Base-by-base conservation (phyloP, 23 red algal species). In the Cyanidium caldarium region DNA sequence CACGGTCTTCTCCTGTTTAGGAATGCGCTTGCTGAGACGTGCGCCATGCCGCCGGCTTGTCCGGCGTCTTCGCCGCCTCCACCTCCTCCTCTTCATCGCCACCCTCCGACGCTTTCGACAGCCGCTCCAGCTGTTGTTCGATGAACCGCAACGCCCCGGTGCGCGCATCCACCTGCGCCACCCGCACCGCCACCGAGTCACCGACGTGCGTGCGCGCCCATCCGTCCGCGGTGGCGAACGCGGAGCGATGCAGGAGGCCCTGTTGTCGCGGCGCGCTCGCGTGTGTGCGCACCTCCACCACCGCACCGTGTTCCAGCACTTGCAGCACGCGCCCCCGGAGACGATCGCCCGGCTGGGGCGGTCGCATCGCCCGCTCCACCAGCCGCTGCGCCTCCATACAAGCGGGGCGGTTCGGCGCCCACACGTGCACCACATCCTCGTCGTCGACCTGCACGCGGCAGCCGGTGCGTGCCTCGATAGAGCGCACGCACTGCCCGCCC, bases 201-300 rank as follows among this genome's bases (percentile, higher is more conserved):
- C 51, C 51, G 21, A 61, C 51, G n/a, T 61, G 51, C 7, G 31
- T 28, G n/a, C 51, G 7, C 7, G 51, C 7, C 51, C 51, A 61
- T 28, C 31, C 51, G 10, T 10, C 7, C 7, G 51, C 10, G n/a
- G 51, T 28, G n/a, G 23, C 51, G 31, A 61, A 61, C 21, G 51
- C 51, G n/a, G 51, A 61, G 10, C 51, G 51, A 61, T 61, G 51
- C 23, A 61, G 31, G 21, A 61, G 51, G 10, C 51, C 51, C 51
- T 61, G 51, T 28, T 14, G 5, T 61, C 51, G 51, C 3, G 31
- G 7, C 51, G 51, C 19, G 31, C 51, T 28, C 10, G 51, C n/a
- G 21, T 28, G 19, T 5, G 51, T 7, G n/a, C 31, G 51, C 19
- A 61, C 31, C 51, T 61, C 51, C 3, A 61, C 21, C 19, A 61